Conservation (phyloP, 192 early-diverging fungal species). For the Obelidium mucronatum region DNA sequence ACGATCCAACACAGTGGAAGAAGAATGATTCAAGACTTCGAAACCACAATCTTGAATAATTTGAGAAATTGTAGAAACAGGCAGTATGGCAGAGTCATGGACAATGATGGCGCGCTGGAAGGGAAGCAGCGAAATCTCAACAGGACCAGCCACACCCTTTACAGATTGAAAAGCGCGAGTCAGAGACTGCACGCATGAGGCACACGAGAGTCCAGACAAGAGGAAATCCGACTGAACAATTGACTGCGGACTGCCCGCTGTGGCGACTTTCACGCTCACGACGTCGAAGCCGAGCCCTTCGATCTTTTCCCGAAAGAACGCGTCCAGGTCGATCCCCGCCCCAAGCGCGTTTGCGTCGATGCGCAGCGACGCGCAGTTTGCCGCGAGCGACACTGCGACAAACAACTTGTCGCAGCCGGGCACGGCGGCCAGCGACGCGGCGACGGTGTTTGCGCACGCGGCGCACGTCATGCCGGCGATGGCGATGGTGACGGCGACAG, state of each 20-base stretch:
- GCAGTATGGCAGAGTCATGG: slow-evolving; percentile 42
- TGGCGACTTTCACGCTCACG: neutral
- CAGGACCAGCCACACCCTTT: slow-evolving; percentile 59
- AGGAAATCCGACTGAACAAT: slow-evolving; percentile 53
- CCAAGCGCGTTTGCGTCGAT: neutral
- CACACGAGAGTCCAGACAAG: slow-evolving; percentile 86
- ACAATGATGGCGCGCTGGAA: slow-evolving; percentile 65
- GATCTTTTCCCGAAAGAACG: slow-evolving; percentile 3
- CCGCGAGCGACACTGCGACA: slow-evolving; percentile 7
- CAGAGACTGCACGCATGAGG: slow-evolving; percentile 81
- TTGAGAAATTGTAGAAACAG: slow-evolving; percentile 48
- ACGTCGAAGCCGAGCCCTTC: slow-evolving; percentile 22
- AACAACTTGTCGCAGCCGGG: neutral
- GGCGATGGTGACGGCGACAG: slow-evolving; percentile 46
- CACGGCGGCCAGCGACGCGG: slow-evolving; percentile 45
- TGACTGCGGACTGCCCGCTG: neutral
- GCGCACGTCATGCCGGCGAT: slow-evolving; percentile 93
- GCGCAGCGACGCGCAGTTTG: neutral
- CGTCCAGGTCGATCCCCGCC: neutral
- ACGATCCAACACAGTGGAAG: slow-evolving; percentile 2
- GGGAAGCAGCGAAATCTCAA: slow-evolving; percentile 75
- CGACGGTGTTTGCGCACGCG: slow-evolving; percentile 82
- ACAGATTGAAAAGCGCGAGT: slow-evolving; percentile 56
- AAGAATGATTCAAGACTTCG: slow-evolving; percentile 55
- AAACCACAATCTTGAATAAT: slow-evolving; percentile 80